phyloP scores from a whole-genome alignment of 1,139 yeast genomes.

The Spencermartinsiella ligniputridi region DNA sequence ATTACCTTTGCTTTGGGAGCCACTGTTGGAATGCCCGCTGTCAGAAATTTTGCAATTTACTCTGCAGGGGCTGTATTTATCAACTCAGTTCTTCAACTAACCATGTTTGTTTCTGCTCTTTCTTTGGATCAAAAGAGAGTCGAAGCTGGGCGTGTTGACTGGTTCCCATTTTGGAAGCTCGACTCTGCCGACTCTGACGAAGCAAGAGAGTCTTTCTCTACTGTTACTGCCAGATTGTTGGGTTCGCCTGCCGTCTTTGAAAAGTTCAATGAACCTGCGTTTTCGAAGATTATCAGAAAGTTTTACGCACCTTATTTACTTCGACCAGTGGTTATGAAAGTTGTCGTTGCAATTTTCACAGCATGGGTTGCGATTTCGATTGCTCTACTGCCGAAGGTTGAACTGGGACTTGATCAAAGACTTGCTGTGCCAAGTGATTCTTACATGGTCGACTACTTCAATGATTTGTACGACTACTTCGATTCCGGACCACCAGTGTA shows the following conservation, averaged over 20 bases:
- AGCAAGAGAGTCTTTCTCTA: conserved; percentile 22
- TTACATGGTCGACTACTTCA: conserved; percentile 72
- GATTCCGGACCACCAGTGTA: conserved; percentile 91
- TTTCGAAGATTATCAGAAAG: conserved; percentile 39
- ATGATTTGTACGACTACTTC: conserved; percentile 66
- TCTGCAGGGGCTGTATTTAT: conserved; percentile 82
- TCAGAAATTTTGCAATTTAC: conserved; percentile 82
- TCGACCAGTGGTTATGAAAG: conserved; percentile 43
- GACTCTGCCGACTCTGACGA: conserved; percentile 8
- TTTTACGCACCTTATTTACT: conserved; percentile 59
- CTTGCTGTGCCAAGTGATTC: conserved; percentile 82
- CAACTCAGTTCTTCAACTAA: conserved; percentile 74
- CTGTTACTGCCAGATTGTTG: conserved; percentile 21
- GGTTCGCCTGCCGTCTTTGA: conserved; percentile 29
- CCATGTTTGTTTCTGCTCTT: conserved; percentile 72
- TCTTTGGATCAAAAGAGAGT: conserved; percentile 61
- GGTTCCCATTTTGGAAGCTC: conserved; percentile 36
- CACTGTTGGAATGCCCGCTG: conserved; percentile 91
- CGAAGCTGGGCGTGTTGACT: conserved; percentile 57
- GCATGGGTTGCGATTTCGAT: conserved; percentile 65
- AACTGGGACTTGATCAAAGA: conserved; percentile 84
- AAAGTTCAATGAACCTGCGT: conserved; percentile 28
- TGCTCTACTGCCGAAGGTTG: conserved; percentile 60
- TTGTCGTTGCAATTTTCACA: conserved; percentile 51
- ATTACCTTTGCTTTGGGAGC: conserved; percentile 77